A percentile compares a stretch with the other conserved stretches of the same genome.
Evolutionary conservation across 2,329 filamentous ascomycete genomes (phyloP).

Genomic region (Penicillium sp.): DNA sequence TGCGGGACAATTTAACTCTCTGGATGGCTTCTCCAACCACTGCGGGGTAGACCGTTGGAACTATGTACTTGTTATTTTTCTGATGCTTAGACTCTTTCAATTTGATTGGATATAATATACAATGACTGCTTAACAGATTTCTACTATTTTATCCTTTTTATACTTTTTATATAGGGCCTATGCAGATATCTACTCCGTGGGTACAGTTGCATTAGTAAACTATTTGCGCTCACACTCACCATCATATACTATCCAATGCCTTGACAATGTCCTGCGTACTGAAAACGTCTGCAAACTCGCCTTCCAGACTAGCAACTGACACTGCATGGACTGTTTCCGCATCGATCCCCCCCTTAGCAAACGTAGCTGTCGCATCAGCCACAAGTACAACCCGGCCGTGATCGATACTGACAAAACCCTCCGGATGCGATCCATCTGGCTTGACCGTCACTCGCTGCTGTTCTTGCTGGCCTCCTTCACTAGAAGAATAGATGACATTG

Average conservation of each 20-base stretch:
- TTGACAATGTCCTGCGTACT: conserved; percentile 35
- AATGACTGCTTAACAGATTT: no score
- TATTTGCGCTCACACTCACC: not conserved
- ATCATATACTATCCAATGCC: conserved; percentile 17
- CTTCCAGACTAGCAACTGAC: conserved; percentile 42
- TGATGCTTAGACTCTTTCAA: no score
- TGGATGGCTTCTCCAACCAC: not conserved
- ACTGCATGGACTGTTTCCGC: conserved; percentile 46
- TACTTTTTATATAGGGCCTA: no score
- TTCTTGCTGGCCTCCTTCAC: not conserved
- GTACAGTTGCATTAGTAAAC: no score
- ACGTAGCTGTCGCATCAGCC: conserved; percentile 47
- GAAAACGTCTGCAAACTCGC: conserved; percentile 44
- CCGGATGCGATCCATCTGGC: conserved; percentile 21
- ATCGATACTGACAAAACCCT: conserved; percentile 17
- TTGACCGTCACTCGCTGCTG: conserved; percentile 15
- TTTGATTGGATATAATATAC: no score
- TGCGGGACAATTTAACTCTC: conserved; percentile 2
- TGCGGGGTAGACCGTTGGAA: conserved; percentile 3
- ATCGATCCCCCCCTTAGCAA: conserved; percentile 40
- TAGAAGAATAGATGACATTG: conserved; percentile 17
- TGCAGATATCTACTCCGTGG: no score
- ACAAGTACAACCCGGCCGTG: conserved; percentile 40
- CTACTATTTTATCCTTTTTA: no score
- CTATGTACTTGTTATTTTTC: no score